Evolutionary conservation across 2,329 filamentous ascomycete genomes (phyloP), one percentile per base, ranked within the genome.

Genomic region (Botrytis galanthina): DNA sequence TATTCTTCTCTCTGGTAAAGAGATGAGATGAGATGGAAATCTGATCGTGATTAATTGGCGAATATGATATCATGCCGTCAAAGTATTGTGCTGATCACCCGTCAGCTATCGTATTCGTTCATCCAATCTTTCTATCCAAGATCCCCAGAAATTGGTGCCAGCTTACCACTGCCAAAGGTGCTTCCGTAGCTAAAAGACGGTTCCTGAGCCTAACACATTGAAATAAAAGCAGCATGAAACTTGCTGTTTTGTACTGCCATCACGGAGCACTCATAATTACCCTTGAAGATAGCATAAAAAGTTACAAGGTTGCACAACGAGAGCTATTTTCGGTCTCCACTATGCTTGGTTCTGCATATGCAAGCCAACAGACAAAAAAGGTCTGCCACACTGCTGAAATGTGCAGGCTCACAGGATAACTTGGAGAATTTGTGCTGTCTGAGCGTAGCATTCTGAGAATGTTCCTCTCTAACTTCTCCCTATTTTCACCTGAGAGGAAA

Each of bases 341-440:
- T 61, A 68, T 59, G 37, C 70, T 46, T 35, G 46, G 44, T 26
- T 39, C n/a, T 72, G 70, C 61, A 72, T 72, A 72, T 72, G 70
- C 70, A 68, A 72, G 70, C 70, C 70, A 71, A 42, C 69, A 71
- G 69, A 64, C 70, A 48, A 48, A 57, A 71, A 48, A 71, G 29
- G 57, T 62, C 59, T n/a, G 39, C 48, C 68, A 69, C 46, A 68
- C 70, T 67, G 70, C 70, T 72, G 70, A 72, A 69, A 57, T 72
- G 39, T 72, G 62, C 62, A 67, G 62, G 62, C 57, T 57, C 7
- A 1, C 7, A 57, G 14, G 51, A 54, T 29, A 57, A 60, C 39
- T 57, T 37, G 37, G 70, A 66, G 37, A 48, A 60, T 48, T 42
- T 32, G 62, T 72, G 48, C 71, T 60, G 37, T 44, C 51, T 57